Conservation (phyloP, 768 basidiomycete genomes). For the Boletus tomentosulus region DNA sequence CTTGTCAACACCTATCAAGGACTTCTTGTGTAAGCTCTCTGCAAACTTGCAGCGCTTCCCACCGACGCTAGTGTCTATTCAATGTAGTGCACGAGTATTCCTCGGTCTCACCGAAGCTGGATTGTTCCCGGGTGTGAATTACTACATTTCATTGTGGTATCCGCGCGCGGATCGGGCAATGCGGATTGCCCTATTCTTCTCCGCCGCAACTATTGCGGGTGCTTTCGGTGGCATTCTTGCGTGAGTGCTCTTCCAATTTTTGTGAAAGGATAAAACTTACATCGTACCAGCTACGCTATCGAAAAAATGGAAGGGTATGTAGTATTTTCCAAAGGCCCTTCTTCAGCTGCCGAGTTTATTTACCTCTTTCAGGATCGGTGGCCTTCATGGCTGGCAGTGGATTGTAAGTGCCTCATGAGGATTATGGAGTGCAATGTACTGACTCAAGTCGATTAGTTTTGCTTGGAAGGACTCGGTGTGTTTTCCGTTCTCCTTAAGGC, state of each 20-base stretch:
- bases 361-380: slow-evolving; percentile 16
- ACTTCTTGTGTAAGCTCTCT: slow-evolving; percentile 27
- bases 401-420: slow-evolving; percentile 25
- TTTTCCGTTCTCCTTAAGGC: neutral
- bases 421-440: slow-evolving; percentile 1
- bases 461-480: slow-evolving; percentile 29
- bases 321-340: slow-evolving; percentile 11
- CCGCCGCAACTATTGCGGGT: slow-evolving; percentile 54
- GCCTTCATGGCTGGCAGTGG: slow-evolving; percentile 36
- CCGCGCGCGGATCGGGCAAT: slow-evolving; percentile 52
- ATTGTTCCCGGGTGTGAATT: slow-evolving; percentile 39
- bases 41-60: neutral
- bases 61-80: neutral
- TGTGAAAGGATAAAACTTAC: neutral
- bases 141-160: slow-evolving; percentile 57
- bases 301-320: slow-evolving; percentile 33
- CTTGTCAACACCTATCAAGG: slow-evolving; percentile 33
- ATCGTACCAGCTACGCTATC: slow-evolving; percentile 31
- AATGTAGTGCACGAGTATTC: slow-evolving; percentile 36
- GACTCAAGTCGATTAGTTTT: slow-evolving; percentile 22
- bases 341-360: neutral
- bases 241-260: slow-evolving; percentile 22
- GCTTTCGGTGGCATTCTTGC: slow-evolving; percentile 48
- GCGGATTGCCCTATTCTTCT: slow-evolving; percentile 62
- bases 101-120: slow-evolving; percentile 49